Evolutionary conservation across 352 stramenopile species (phyloP).

Genomic region (Globisporangium polare): DNA sequence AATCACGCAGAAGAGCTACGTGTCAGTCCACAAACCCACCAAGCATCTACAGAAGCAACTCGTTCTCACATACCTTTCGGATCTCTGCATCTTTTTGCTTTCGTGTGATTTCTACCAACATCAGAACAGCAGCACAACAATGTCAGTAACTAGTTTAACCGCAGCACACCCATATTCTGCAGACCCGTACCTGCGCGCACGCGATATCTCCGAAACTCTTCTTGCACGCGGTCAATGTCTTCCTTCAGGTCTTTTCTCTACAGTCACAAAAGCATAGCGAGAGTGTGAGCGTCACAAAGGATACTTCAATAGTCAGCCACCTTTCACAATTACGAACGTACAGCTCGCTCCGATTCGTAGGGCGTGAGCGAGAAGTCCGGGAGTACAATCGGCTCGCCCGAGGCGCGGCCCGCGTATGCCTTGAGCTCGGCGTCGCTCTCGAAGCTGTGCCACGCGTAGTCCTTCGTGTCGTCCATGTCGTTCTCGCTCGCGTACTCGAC

Average conservation of each 20-base stretch:
- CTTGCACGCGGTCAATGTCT: conserved; percentile 80
- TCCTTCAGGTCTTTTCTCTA: conserved; percentile 81
- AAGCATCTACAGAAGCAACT: neutral
- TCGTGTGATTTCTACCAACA: conserved; percentile 66
- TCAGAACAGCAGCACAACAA: neutral
- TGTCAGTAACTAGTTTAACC: neutral
- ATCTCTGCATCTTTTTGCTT: conserved; percentile 89
- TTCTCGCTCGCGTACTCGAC: conserved; percentile 77
- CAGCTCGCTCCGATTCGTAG: conserved; percentile 68
- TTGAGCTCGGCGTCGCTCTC: conserved; percentile 53
- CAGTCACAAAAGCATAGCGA: neutral
- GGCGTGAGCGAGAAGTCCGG: conserved; percentile 70
- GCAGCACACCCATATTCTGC: neutral
- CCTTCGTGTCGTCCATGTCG: conserved; percentile 60
- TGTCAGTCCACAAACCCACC: neutral
- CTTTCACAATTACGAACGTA: conserved; percentile 19
- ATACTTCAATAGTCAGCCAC: neutral
- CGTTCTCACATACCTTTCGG: conserved; percentile 46
- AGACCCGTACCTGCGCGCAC: conserved; percentile 53
- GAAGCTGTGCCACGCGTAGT: conserved; percentile 76
- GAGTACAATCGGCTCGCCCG: conserved; percentile 56
- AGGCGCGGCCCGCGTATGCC: conserved; percentile 48
- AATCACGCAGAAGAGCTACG: neutral
- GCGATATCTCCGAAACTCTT: conserved; percentile 86
- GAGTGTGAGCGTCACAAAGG: neutral